These are phyloP conservation scores for Sphaerobolus stellatus DNA, from an alignment of 1,284 basidiomycete species.

Conservation along the genomic window DNA sequence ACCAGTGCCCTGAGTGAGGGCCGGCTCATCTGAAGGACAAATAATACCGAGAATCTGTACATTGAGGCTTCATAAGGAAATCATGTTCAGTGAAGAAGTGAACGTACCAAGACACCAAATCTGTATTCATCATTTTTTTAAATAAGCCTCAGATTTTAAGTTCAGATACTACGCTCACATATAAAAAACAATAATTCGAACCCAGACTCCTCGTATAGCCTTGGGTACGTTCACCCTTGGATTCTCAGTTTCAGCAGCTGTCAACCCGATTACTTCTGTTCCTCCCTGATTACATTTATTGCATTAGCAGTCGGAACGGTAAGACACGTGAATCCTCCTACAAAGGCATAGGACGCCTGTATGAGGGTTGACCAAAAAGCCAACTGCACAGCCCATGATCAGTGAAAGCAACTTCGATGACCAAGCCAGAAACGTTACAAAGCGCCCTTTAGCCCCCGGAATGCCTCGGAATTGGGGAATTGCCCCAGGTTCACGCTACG, in stretches of 20 bases:
- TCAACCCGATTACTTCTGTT: not conserved
- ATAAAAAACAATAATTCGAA: conserved; percentile 76
- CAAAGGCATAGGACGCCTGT: not conserved
- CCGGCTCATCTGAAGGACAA: conserved; percentile 26
- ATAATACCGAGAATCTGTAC: not conserved
- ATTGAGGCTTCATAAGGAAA: conserved; percentile 32
- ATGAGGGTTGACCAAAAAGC: conserved; percentile 68
- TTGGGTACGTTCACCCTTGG: conserved; percentile 78
- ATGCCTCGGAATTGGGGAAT: not conserved
- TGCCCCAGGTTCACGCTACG: not conserved
- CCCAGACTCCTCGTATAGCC: conserved; percentile 80
- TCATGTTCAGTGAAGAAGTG: conserved; percentile 32
- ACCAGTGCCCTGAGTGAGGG: conserved; percentile 34
- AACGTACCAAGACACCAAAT: conserved; percentile 34
- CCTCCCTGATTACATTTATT: not conserved
- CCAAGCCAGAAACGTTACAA: conserved; percentile 29
- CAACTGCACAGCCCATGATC: conserved; percentile 25
- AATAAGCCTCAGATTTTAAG: not conserved
- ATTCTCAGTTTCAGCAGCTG: conserved; percentile 73
- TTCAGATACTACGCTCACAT: conserved; percentile 29
- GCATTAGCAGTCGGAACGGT: not conserved
- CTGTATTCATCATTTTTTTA: conserved; percentile 46
- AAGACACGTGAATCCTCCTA: not conserved
- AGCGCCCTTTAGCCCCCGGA: conserved; percentile 43
- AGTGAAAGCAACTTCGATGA: too few species aligned